Conservation (phyloP, 257 asterid species). For the Rauvolfia tetraphylla region DNA sequence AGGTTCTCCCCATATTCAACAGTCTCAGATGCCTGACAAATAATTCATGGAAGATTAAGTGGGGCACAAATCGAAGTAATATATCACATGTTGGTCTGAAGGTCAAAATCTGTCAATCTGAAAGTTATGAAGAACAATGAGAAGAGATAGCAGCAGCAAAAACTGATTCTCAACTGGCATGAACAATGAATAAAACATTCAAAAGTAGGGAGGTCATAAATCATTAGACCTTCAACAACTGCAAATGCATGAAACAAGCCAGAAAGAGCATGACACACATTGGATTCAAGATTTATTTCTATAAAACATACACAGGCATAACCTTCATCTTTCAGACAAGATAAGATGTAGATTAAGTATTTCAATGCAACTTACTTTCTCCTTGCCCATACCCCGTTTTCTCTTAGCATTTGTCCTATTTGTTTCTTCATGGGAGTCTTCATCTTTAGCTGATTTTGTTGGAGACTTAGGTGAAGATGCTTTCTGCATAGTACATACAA, state of each 20-base stretch:
- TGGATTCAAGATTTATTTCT: not conserved
- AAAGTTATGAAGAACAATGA: not conserved
- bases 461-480: conserved; percentile 46
- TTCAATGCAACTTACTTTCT: conserved; percentile 36
- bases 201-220: not conserved
- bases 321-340: not conserved
- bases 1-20: conserved; percentile 43
- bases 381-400: conserved; percentile 54
- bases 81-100: not conserved
- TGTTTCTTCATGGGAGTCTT: conserved; percentile 48
- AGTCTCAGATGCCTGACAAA: conserved; percentile 49
- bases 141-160: not conserved
- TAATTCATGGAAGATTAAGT: conserved; percentile 8
- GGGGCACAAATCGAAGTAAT: too few species aligned
- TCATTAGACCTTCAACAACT: not conserved
- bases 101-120: not conserved
- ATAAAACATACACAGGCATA: not conserved
- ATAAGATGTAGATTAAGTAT: not conserved
- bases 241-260: not conserved
- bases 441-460: conserved; percentile 43
- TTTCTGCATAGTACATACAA: conserved; percentile 34
- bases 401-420: conserved; percentile 52
- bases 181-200: not conserved
- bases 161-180: not conserved
- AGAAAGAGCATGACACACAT: not conserved